Evolutionary conservation across 768 basidiomycete genomes (phyloP).

Genomic region (Xerocomellus intermedius): DNA sequence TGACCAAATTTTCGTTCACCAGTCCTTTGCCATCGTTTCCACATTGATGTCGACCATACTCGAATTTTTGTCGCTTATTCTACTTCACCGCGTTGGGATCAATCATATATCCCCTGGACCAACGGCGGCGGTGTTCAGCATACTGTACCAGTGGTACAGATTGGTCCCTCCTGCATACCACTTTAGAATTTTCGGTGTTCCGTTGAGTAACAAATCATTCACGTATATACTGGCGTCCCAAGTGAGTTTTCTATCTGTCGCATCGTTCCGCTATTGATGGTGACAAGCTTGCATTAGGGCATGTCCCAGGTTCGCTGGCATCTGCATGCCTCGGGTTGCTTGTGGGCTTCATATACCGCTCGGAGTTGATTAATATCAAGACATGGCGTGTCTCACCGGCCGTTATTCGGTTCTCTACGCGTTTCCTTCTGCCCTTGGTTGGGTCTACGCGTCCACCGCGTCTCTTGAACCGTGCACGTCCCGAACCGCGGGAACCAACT

Average conservation of each 20-base stretch:
- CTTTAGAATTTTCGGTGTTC: constrained; percentile 71
- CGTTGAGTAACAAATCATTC: constrained; percentile 75
- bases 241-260: constrained; percentile 40
- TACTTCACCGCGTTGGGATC: constrained; percentile 64
- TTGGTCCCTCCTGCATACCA: constrained; percentile 75
- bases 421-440: constrained; percentile 63
- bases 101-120: constrained; percentile 79
- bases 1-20: constrained; percentile 11
- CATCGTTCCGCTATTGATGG: constrained; percentile 4
- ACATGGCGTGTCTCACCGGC: constrained; percentile 70
- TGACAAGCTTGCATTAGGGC: constrained; percentile 63
- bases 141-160: constrained; percentile 80
- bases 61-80: constrained; percentile 62
- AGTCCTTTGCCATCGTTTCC: constrained; percentile 81
- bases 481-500: constrained; percentile 42
- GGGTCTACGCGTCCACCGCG: constrained; percentile 63
- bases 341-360: constrained; percentile 77
- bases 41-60: constrained; percentile 62
- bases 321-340: constrained; percentile 64
- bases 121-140: constrained; percentile 70
- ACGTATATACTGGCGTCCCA: constrained; percentile 70
- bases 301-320: constrained; percentile 62
- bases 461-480: constrained; percentile 71
- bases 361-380: constrained; percentile 78
- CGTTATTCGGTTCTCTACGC: constrained; percentile 52